phyloP scores from a whole-genome alignment of 2,329 filamentous ascomycete genomes.

The Cercospora citrullina region DNA sequence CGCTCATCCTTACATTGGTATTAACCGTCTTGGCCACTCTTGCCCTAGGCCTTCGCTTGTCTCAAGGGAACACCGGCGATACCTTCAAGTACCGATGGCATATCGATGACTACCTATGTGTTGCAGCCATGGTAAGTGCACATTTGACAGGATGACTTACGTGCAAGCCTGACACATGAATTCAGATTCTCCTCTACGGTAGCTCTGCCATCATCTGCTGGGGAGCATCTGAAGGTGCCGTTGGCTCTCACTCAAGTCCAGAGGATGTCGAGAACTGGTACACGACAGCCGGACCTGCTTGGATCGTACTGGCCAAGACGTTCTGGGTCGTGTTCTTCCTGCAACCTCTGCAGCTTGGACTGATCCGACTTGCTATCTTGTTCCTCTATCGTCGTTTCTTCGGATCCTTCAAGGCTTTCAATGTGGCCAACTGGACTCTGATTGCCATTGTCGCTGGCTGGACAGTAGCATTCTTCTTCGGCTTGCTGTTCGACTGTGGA shows the following conservation, averaged over 20 bases:
- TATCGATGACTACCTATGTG: constrained; percentile 19
- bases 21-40: constrained; percentile 19
- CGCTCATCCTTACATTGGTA: constrained; percentile 14
- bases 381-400: constrained; percentile 23
- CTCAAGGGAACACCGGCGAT: constrained; percentile 14
- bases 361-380: constrained; percentile 18
- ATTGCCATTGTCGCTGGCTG: constrained; percentile 18
- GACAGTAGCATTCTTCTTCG: constrained; percentile 20
- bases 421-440: constrained; percentile 13
- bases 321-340: constrained; percentile 21
- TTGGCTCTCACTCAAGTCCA: constrained; percentile 17
- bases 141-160: not conserved
- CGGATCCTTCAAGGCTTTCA: constrained; percentile 17
- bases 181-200: constrained; percentile 16
- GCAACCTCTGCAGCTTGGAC: constrained; percentile 18
- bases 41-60: constrained; percentile 14
- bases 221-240: constrained; percentile 15
- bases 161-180: not conserved
- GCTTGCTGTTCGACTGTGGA: constrained; percentile 20
- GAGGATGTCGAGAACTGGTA: constrained; percentile 21
- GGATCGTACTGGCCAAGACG: constrained; percentile 20
- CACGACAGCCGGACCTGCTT: constrained; percentile 16
- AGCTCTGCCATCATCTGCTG: constrained; percentile 17
- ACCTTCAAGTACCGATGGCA: constrained; percentile 14
- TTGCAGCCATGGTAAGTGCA: constrained; percentile 15